These are phyloP conservation scores for Gloeopeniophorella convolvens DNA, from an alignment of 768 basidiomycete species.

Conservation along the genomic window DNA sequence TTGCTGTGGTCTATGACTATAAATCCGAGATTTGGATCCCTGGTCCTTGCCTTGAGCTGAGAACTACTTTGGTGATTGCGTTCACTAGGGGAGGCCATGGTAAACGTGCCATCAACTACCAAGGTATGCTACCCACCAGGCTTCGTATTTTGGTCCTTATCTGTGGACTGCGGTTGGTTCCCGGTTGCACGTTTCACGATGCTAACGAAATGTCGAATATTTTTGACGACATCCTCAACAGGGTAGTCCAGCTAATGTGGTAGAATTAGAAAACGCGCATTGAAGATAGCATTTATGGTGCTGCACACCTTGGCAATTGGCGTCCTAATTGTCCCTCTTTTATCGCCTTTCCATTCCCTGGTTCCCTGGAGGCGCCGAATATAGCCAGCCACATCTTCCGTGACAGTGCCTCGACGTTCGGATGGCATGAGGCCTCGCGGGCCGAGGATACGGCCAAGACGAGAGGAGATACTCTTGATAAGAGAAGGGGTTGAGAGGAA, in stretches of 20 bases:
- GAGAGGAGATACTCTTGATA: slow-evolving; percentile 70
- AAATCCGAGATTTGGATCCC: slow-evolving; percentile 81
- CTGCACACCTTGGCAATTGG: slow-evolving; percentile 66
- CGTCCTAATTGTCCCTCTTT: slow-evolving; percentile 73
- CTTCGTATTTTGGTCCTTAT: slow-evolving; percentile 36
- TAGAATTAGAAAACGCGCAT: neutral
- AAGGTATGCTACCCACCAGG: slow-evolving; percentile 31
- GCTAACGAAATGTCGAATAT: slow-evolving; percentile 68
- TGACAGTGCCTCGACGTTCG: slow-evolving; percentile 89
- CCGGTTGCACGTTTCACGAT: slow-evolving; percentile 73
- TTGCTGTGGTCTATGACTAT: slow-evolving; percentile 34
- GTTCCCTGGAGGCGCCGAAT: slow-evolving; percentile 74
- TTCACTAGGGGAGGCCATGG: slow-evolving; percentile 42
- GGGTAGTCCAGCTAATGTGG: slow-evolving; percentile 60
- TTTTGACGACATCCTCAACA: slow-evolving; percentile 67
- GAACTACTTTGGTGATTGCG: slow-evolving; percentile 69
- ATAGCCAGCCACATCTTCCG: slow-evolving; percentile 79
- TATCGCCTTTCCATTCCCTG: slow-evolving; percentile 92
- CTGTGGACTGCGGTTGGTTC: slow-evolving; percentile 48
- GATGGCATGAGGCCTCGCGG: slow-evolving; percentile 95
- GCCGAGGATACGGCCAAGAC: slow-evolving; percentile 71
- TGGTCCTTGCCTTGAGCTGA: slow-evolving; percentile 85
- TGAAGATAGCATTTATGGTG: slow-evolving; percentile 5
- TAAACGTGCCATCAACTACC: neutral
- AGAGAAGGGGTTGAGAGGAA: slow-evolving; percentile 80